Evolutionary conservation across 2,329 filamentous ascomycete genomes (phyloP), one percentile per base, ranked within the genome.

Genomic region (Phialophora macrospora): DNA sequence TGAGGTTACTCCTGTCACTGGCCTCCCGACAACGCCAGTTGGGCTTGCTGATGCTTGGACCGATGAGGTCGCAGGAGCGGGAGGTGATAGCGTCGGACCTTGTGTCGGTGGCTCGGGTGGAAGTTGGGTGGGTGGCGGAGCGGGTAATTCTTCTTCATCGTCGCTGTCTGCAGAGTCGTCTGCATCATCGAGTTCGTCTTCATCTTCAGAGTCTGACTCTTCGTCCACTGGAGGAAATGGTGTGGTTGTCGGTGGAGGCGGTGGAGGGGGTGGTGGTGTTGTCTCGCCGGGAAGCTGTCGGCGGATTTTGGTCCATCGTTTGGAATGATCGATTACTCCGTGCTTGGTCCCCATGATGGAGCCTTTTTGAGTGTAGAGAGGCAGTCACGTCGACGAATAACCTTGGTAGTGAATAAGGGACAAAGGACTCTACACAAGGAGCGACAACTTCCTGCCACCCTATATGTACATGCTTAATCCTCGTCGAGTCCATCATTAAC

Each of bases 111-210:
- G 30, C 30, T 32, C 8, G 8, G 30, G 30, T 32, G 30, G 30
- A 32, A 9, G 30, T 32, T 11, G 1, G 11, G 30, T 32, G 9
- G 52, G 1, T 55, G 34, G 52, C 5, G 26, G 11, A 55, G 28
- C 24, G 12, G 24, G 14, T 7, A 34, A 30, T 82, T 51, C 30
- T 5, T 56, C 52, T 5, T 56, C 60, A 24, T 60, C 56, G 4
- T 60, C 62, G 38, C 54, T 57, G 7, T 56, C 57, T 14, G 32
- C 49, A 52, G n/a, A n/a, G 51, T 60, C 62, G 41, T 58, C 54
- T 24, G 46, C 61, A 11, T 41, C 41, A 2, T 46, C 49, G 14
- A 11, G 38, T 60, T 60, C 57, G 30, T 61, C 20, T 41, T 26
- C 54, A 24, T n/a, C 34, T 41, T 52, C 49, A 12, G 24, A 55